Conservation (phyloP, 139 green algal genomes). For the Coccomyxa sp. region DNA sequence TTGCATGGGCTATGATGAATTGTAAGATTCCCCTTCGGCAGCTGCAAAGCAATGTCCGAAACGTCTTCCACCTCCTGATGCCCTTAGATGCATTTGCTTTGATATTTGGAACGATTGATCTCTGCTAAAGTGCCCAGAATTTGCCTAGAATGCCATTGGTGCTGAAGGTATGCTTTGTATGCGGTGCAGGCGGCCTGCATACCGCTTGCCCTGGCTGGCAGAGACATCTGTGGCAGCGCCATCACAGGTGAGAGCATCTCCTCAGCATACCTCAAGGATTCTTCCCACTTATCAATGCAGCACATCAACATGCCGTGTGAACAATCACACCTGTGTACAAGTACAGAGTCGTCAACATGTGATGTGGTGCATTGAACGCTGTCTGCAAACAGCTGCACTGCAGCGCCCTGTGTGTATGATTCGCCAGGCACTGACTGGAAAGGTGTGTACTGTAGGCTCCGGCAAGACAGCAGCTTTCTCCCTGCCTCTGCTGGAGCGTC, state of each 20-base stretch:
- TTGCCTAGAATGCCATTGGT: not conserved
- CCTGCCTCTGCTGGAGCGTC: slow-evolving; percentile 88
- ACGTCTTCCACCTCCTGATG: not conserved
- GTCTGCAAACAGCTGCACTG: not conserved
- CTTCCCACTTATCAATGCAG: too few species aligned
- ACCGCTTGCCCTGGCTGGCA: slow-evolving; percentile 83
- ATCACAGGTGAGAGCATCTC: slow-evolving; percentile 59
- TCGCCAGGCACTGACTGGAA: not conserved
- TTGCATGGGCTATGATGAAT: slow-evolving; percentile 5
- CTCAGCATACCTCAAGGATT: not conserved
- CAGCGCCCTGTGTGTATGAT: not conserved
- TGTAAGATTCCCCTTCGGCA: slow-evolving; percentile 5
- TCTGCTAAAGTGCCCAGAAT: not conserved
- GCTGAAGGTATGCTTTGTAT: not conserved
- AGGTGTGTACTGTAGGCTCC: slow-evolving; percentile 41
- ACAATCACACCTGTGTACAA: too few species aligned
- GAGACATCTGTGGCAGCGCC: slow-evolving; percentile 92
- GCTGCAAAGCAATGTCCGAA: not conserved
- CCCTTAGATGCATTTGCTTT: not conserved
- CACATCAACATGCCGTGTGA: too few species aligned
- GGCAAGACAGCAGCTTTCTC: slow-evolving; percentile 97
- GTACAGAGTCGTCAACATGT: too few species aligned
- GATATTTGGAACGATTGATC: not conserved
- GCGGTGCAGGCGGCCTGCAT: slow-evolving; percentile 83
- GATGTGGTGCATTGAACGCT: not conserved